A percentile compares a stretch with the other conserved stretches of the same genome.
Evolutionary conservation across 257 asterid genomes (phyloP).

Genomic region (Hygrophila difformis): DNA sequence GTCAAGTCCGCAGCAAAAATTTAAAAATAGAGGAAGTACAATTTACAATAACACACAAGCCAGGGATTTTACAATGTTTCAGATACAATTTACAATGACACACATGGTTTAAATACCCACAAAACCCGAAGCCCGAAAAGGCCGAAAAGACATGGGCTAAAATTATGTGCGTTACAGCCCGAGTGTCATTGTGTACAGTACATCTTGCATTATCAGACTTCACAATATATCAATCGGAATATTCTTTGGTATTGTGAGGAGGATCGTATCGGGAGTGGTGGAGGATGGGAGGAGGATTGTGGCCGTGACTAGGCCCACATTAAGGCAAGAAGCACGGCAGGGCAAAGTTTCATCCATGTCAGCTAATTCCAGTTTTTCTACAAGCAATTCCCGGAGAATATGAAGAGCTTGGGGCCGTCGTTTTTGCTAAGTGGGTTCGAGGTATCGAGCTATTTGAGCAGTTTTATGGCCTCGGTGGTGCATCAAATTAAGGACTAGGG

Average conservation of each 20-base stretch:
- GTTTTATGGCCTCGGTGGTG: conserved; percentile 19
- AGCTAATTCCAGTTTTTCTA: conserved; percentile 24
- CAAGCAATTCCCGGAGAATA: conserved; percentile 34
- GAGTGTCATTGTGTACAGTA: no score
- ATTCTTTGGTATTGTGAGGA: conserved; percentile 15
- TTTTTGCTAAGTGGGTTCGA: conserved; percentile 22
- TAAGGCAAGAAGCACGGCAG: conserved; percentile 10
- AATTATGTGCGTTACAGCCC: no score
- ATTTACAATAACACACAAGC: no score
- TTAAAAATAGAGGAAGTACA: no score
- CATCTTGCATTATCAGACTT: no score
- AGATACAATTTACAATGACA: no score
- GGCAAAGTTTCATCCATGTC: conserved; percentile 28
- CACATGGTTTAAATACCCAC: no score
- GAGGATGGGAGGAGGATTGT: conserved; percentile 16
- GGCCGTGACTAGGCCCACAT: conserved; percentile 16
- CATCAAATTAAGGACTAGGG: conserved; percentile 10
- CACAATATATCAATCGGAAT: no score
- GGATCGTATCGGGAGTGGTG: conserved; percentile 17
- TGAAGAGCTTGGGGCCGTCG: conserved; percentile 28
- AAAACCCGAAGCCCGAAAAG: no score
- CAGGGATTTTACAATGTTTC: no score
- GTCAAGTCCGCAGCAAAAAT: no score
- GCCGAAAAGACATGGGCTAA: no score
- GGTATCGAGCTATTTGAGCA: conserved; percentile 19